phyloP scores from a whole-genome alignment of 1,139 yeast species.

The Saccharomyces hybrid region DNA sequence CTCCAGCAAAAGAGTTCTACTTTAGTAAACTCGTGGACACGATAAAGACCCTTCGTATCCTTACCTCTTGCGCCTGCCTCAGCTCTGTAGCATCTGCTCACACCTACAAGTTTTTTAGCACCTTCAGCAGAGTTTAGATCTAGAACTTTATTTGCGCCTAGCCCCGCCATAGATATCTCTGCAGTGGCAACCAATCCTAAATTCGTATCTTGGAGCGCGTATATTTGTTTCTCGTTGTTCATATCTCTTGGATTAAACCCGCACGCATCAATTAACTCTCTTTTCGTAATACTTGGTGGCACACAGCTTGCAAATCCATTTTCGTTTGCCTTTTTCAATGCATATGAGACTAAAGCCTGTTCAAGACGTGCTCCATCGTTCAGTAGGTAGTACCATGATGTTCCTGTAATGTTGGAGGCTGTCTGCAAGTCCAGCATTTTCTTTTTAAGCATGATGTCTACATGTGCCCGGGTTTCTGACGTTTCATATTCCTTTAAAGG shows the following conservation, averaged over 20 bases:
- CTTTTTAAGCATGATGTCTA: slow-evolving; percentile 37
- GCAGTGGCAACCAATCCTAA: slow-evolving; percentile 88
- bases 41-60: slow-evolving; percentile 83
- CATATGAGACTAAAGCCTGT: slow-evolving; percentile 79
- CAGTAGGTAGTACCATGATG: slow-evolving; percentile 79
- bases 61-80: slow-evolving; percentile 97
- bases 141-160: slow-evolving; percentile 41
- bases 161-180: slow-evolving; percentile 87
- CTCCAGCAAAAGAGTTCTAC: slow-evolving; percentile 88
- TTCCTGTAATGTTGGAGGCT: slow-evolving; percentile 73
- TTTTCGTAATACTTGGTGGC: slow-evolving; percentile 82
- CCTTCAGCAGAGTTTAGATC: slow-evolving; percentile 23
- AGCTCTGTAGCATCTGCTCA: slow-evolving; percentile 83
- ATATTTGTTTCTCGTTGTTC: slow-evolving; percentile 80
- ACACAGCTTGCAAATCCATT: slow-evolving; percentile 62
- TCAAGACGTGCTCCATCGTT: slow-evolving; percentile 88
- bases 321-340: slow-evolving; percentile 55
- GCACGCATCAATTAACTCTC: slow-evolving; percentile 76
- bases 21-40: slow-evolving; percentile 97
- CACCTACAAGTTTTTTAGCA: slow-evolving; percentile 57
- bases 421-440: slow-evolving; percentile 55
- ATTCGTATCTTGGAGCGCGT: slow-evolving; percentile 45
- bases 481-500: slow-evolving; percentile 29
- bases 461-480: slow-evolving; percentile 46
- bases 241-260: slow-evolving; percentile 94